Percentiles rank a stretch among this genome's conserved stretches.
phyloP scores from a whole-genome alignment of 1,284 basidiomycete species.

The Cystobasidium sp. region DNA sequence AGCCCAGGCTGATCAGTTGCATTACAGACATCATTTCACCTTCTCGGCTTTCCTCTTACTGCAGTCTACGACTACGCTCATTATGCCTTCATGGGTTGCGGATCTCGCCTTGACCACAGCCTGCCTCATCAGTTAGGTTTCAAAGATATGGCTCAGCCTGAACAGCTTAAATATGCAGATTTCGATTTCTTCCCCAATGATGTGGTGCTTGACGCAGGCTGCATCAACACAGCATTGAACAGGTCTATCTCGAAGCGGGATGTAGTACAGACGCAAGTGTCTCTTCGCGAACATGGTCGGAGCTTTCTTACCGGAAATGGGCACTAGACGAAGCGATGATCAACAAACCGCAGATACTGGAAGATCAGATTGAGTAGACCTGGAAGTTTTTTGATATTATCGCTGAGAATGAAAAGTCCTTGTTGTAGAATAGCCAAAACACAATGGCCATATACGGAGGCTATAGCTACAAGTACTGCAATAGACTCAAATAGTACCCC shows the following conservation, averaged over 20 bases:
- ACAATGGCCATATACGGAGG: too few species aligned
- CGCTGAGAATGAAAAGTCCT: too few species aligned
- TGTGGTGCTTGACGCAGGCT: not conserved
- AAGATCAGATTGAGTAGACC: not conserved
- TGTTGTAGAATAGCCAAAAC: too few species aligned
- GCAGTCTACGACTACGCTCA: not conserved
- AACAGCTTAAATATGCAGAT: not conserved
- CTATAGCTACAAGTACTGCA: too few species aligned
- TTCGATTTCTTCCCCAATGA: not conserved
- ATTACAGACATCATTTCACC: not conserved
- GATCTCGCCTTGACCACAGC: not conserved
- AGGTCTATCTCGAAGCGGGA: not conserved
- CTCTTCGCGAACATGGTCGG: not conserved
- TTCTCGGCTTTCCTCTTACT: not conserved
- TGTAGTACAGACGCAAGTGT: not conserved
- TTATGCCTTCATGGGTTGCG: not conserved
- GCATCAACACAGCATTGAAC: not conserved
- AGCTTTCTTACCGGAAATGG: not conserved
- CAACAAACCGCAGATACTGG: not conserved
- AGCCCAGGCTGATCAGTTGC: too few species aligned
- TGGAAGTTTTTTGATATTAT: not conserved
- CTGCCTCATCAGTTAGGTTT: not conserved
- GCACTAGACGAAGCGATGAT: not conserved
- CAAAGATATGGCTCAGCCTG: not conserved
- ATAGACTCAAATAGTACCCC: too few species aligned